A percentile compares a stretch with the other conserved stretches of the same genome.
Evolutionary conservation across 805 yeast species (phyloP).

Genomic region (Candida silvatica): DNA sequence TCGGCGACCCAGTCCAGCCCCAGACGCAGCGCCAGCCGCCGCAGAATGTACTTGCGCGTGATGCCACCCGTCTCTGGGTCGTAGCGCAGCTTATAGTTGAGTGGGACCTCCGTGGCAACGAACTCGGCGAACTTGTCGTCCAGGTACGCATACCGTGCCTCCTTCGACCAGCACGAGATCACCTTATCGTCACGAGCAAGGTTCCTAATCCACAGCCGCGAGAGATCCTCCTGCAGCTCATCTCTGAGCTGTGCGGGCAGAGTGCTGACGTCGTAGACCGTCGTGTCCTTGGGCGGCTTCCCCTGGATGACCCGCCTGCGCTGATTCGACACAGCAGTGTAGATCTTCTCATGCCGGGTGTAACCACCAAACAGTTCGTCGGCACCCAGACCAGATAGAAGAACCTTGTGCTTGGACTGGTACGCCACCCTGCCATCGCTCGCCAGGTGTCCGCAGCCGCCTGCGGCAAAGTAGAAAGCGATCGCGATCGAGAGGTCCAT

Average conservation of each 20-base stretch:
- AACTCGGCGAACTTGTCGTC: conserved; percentile 51
- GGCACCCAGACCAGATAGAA: conserved; percentile 92
- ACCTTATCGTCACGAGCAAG: conserved; percentile 91
- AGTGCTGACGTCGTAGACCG: conserved; percentile 7
- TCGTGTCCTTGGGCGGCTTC: conserved; percentile 13
- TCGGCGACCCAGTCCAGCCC: conserved; percentile 42
- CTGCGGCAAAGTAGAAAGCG: conserved; percentile 88
- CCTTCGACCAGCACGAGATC: conserved; percentile 79
- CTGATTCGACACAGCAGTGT: conserved; percentile 24
- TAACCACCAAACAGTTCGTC: conserved; percentile 97
- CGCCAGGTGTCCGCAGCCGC: conserved; percentile 27
- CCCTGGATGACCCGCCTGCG: conserved; percentile 12
- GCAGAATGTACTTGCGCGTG: conserved; percentile 43
- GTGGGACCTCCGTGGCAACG: conserved; percentile 39
- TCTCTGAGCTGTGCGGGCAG: conserved; percentile 34
- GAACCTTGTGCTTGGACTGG: conserved; percentile 51
- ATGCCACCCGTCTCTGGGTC: conserved; percentile 27
- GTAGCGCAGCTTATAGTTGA: conserved; percentile 33
- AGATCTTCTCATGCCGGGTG: conserved; percentile 63
- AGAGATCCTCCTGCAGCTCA: conserved; percentile 65
- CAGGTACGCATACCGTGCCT: conserved; percentile 79
- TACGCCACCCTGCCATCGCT: conserved; percentile 30
- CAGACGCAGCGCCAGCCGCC: conserved; percentile 47
- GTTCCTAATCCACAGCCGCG: conserved; percentile 69
- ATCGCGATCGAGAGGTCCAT: conserved; percentile 95